Conservation (phyloP, 768 basidiomycete species). For the Mycena latifolia region DNA sequence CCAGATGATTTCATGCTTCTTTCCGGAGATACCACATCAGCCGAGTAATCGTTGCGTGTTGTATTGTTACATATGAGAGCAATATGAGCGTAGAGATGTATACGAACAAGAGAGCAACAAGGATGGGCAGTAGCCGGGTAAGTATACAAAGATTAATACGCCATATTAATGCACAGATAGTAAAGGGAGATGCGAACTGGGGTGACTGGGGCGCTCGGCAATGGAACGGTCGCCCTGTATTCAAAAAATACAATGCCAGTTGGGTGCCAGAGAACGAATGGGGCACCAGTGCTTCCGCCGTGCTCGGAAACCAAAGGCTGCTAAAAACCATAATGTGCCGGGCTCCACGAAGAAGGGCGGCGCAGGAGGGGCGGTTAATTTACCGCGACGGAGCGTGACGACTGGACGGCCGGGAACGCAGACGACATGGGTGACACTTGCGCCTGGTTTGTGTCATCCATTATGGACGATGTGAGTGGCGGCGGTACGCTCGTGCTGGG, state of each 20-base stretch:
- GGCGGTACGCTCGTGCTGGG: constrained; percentile 52
- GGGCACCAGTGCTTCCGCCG: background rate
- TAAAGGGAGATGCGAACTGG: constrained; percentile 6
- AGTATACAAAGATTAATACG: constrained; percentile 23
- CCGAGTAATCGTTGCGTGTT: constrained; percentile 22
- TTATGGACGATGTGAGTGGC: constrained; percentile 42
- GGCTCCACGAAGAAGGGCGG: background rate
- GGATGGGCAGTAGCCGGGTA: constrained; percentile 14
- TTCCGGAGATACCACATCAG: constrained; percentile 7
- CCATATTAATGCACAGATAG: constrained; percentile 21
- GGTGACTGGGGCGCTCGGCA: constrained; percentile 7
- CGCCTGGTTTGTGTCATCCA: constrained; percentile 58
- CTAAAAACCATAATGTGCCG: constrained; percentile 6
- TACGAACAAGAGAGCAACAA: constrained; percentile 7
- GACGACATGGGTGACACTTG: constrained; percentile 87
- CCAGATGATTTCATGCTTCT: background rate
- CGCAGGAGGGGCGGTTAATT: constrained; percentile 23
- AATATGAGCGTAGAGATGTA: constrained; percentile 12
- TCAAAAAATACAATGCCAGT: constrained; percentile 24
- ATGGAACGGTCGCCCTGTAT: constrained; percentile 8
- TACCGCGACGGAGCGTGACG: constrained; percentile 47
- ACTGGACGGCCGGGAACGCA: constrained; percentile 73
- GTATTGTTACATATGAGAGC: constrained; percentile 34
- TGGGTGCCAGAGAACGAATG: constrained; percentile 18
- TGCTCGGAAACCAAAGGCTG: background rate